Evolutionary conservation across 2,329 filamentous ascomycete species (phyloP), one percentile per base, ranked within the genome.

Genomic region (Hymenoscyphus fructigenus): DNA sequence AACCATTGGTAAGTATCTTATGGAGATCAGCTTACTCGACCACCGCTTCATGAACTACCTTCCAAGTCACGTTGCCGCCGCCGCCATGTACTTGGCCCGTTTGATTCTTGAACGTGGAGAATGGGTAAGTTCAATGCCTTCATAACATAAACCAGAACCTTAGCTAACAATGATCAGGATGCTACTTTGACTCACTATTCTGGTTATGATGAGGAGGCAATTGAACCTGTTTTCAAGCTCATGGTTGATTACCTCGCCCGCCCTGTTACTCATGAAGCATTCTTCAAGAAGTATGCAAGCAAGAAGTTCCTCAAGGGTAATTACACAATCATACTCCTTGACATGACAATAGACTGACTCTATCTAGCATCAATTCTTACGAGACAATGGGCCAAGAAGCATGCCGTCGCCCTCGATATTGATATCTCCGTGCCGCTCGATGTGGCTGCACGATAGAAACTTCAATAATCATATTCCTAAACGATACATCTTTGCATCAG

Each of bases 241-340:
- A 97, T 99, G 93, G 88, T 99, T 67, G 93, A 99, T 78, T 99
- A 99, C 77, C 89, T 99, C 47, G 91, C 91, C 65, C 88, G 91
- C 14, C 95, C 94, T 29, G 91, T 97, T 62, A 86, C 89, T 55
- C 95, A 99, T 75, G 94, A 98, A 77, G 96, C 95, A 44, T 97
- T 99, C 84, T 98, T 97, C 85, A 97, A 96, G 86, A 99, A 99
- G 80, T 99, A 99, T 78, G 95, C 95, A 64, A 96, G 92, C 86
- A 99, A 98, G 84, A 97, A 97, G 81, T 99, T 98, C 81, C 82
- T 98, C 74, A 99, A 99, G 83, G 93, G 94, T 97, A 88, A 80
- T 85, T 73, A 64, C 59, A 20, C 6, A 23, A 28, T 26, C 17
- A 38, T 23, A 29, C 20, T 57, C 38, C 29, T 32, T 10, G 2